Conservation (phyloP, 345 rosid species). For the Syzygium jambos region DNA sequence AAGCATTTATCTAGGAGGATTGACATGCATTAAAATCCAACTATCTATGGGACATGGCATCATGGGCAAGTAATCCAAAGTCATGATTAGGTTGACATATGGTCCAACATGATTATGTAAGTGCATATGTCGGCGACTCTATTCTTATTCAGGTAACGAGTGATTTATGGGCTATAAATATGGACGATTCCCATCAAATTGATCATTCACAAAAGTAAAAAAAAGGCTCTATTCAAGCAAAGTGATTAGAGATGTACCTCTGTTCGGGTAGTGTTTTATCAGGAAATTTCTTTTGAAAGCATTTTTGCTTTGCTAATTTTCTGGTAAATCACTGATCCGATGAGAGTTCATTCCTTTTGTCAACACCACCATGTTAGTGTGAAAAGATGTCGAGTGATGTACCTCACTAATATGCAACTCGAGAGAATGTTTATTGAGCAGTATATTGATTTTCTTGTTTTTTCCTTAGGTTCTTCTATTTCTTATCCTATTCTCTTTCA, state of each 20-base stretch:
- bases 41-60: background rate
- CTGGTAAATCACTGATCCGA: background rate
- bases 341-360: background rate
- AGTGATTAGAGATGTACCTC: background rate
- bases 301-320: background rate
- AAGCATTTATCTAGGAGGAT: background rate
- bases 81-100: background rate
- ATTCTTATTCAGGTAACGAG: background rate
- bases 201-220: background rate
- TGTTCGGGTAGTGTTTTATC: background rate
- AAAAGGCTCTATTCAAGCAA: background rate
- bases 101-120: background rate
- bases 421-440: background rate
- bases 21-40: background rate
- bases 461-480: background rate
- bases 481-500: background rate
- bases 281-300: background rate
- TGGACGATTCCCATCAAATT: rapidly evolving
- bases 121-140: background rate
- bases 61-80: background rate
- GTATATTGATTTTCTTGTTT: background rate
- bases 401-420: too few relatives aligned
- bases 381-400: background rate
- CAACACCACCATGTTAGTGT: too few relatives aligned
- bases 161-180: background rate